Evolutionary conservation across 345 rosid genomes (phyloP).

Genomic region (Erysimum cheiranthoides): DNA sequence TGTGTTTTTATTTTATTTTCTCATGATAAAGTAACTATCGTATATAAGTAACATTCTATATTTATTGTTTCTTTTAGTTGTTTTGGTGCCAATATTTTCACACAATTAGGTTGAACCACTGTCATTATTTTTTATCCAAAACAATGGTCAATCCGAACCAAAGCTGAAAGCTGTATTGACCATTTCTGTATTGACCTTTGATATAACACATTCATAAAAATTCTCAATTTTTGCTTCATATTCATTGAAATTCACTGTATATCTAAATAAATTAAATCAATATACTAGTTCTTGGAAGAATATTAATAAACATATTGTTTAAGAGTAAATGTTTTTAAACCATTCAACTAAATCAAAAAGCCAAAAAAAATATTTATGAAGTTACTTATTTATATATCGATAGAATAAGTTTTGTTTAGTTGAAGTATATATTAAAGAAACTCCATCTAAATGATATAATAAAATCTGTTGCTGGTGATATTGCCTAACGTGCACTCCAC

Average conservation of each 20-base stretch:
- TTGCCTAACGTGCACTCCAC: constrained; percentile 34
- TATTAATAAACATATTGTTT: background rate
- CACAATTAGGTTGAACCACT: constrained; percentile 27
- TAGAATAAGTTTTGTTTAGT: background rate
- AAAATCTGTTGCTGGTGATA: background rate
- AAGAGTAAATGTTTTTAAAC: background rate
- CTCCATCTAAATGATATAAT: background rate
- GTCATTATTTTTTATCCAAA: constrained; percentile 3
- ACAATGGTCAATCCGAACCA: constrained; percentile 2
- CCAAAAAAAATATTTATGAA: background rate
- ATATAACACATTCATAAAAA: background rate
- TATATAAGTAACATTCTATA: background rate
- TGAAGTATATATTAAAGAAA: background rate
- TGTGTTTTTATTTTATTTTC: background rate
- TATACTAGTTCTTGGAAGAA: constrained; percentile 5
- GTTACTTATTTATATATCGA: background rate
- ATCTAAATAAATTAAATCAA: background rate
- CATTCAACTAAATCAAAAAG: background rate
- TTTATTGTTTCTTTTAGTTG: constrained; percentile 13
- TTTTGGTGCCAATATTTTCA: constrained; percentile 20
- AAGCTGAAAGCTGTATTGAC: background rate
- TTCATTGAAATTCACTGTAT: background rate
- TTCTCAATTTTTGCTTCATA: background rate
- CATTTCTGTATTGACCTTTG: constrained; percentile 8
- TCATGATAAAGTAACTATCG: background rate